Percentiles rank a stretch among this genome's conserved stretches.
Evolutionary conservation across 2,329 filamentous ascomycete genomes (phyloP).

Genomic region (Hymenoscyphus fraxineus): DNA sequence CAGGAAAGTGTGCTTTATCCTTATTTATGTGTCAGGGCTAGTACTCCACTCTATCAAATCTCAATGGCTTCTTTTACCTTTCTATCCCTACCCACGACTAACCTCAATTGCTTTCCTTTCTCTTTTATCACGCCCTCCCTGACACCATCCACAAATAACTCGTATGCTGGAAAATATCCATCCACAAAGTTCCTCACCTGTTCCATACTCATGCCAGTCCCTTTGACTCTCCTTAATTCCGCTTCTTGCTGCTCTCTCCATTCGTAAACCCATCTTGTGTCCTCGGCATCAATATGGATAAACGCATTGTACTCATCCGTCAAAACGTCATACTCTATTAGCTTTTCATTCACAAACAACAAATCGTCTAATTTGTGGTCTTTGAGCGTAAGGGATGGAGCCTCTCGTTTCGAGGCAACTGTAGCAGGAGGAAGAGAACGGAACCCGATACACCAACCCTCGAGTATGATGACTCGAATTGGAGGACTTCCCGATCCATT

Average conservation of each 20-base stretch:
- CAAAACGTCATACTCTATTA: constrained; percentile 56
- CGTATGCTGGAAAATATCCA: constrained; percentile 53
- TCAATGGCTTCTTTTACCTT: constrained; percentile 38
- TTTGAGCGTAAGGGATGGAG: constrained; percentile 44
- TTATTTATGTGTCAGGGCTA: neutral
- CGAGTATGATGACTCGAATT: constrained; percentile 58
- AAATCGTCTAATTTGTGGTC: constrained; percentile 54
- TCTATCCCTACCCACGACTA: constrained; percentile 47
- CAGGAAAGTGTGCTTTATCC: neutral
- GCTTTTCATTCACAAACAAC: constrained; percentile 53
- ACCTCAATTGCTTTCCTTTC: constrained; percentile 44
- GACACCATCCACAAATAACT: constrained; percentile 49
- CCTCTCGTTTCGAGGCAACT: constrained; percentile 43
- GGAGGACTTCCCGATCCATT: constrained; percentile 31
- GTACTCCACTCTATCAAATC: constrained; percentile 16
- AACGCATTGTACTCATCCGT: constrained; percentile 59
- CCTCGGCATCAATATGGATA: constrained; percentile 61
- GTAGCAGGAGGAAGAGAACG: constrained; percentile 46
- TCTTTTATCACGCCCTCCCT: constrained; percentile 45
- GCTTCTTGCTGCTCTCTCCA: constrained; percentile 66
- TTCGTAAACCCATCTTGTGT: constrained; percentile 60
- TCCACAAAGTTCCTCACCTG: constrained; percentile 63
- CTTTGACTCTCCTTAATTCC: constrained; percentile 52
- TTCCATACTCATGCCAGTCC: constrained; percentile 61
- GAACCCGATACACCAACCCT: constrained; percentile 72